These are phyloP conservation scores for Calonectria pseudoturangicola DNA, from an alignment of 2,329 filamentous ascomycete species.

Conservation along the genomic window DNA sequence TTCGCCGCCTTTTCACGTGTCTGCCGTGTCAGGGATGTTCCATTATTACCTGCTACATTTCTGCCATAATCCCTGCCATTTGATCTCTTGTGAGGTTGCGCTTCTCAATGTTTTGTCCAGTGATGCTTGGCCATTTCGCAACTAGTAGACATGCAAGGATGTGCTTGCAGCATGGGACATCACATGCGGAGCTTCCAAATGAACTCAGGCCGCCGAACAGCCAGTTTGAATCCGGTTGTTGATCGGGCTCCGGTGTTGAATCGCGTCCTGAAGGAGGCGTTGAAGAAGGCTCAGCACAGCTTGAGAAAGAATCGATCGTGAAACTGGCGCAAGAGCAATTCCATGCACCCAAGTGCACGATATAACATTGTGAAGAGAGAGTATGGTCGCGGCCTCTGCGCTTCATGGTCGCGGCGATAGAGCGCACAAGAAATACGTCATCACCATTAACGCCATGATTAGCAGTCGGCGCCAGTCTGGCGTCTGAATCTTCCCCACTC, in stretches of 20 bases:
- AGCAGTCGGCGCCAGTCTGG: conserved; percentile 4
- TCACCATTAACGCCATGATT: conserved; percentile 42
- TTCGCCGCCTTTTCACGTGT: conserved; percentile 30
- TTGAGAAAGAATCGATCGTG: conserved; percentile 80
- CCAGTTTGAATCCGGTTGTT: conserved; percentile 50
- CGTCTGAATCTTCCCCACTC: conserved; percentile 30
- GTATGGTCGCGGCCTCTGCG: conserved; percentile 46
- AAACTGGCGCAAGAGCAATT: conserved; percentile 94
- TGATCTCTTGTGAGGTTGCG: conserved; percentile 76
- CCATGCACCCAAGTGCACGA: conserved; percentile 86
- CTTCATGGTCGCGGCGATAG: conserved; percentile 65
- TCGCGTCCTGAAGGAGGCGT: conserved; percentile 29
- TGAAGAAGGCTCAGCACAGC: conserved; percentile 29
- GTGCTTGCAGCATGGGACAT: conserved; percentile 87
- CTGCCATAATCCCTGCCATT: conserved; percentile 80
- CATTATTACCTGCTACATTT: conserved; percentile 54
- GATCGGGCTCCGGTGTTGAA: not conserved
- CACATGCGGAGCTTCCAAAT: conserved; percentile 47
- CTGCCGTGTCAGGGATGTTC: conserved; percentile 1
- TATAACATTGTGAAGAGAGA: conserved; percentile 68
- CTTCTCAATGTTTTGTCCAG: conserved; percentile 75
- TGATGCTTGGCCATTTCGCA: conserved; percentile 76
- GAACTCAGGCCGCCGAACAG: conserved; percentile 71
- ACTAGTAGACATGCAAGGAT: conserved; percentile 87
- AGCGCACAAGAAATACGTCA: conserved; percentile 78